Base-by-base conservation (phyloP, 78 protist species). In the Dictyostelium purpureum region DNA sequence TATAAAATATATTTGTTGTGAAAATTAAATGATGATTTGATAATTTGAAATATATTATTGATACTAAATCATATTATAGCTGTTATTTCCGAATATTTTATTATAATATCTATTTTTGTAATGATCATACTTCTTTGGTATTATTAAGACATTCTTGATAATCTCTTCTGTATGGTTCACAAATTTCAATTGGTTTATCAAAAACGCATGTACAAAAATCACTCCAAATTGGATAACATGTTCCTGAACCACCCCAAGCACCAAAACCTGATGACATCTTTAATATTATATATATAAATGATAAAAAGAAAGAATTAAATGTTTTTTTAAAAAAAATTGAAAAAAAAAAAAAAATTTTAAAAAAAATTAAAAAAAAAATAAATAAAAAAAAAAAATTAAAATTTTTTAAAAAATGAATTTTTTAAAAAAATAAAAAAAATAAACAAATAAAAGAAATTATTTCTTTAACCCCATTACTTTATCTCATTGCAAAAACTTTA, bases 161-260 rank as follows among this genome's bases (percentile, higher is more conserved):
- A 42, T 82, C 90, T 12, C 21, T 31, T 82, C 90, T 82, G 42
- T 70, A 82, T 82, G 90, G 90, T 70, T 67, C 79, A 61, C 90
- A 82, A 28, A 82, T 54, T 43, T 82, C 90, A 14, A 82, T 49
- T 82, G 90, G 76, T 70, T 82, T 67, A 21, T 82, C 90, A 16
- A 47, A 49, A 31, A 70, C 26, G 28, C 90, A 82, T 26, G 90
- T 82, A 82, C 73, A 33, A 82, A 82, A 82, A 70, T 82, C 90
- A 28, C 80, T 31, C 45, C 52, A 82, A 37, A 82, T 82, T 67
- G 90, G 90, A 61, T 35, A 82, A 40, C 90, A 82, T 28, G 38
- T 49, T n/a, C 90, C 90, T 56, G 79, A 67, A 6, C 80, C 45
- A 70, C 90, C 90, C 42, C 37, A 82, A 28, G 90, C 74, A 28